Conservation (phyloP, 768 basidiomycete species). For the Xerocomellus chrysenteron region DNA sequence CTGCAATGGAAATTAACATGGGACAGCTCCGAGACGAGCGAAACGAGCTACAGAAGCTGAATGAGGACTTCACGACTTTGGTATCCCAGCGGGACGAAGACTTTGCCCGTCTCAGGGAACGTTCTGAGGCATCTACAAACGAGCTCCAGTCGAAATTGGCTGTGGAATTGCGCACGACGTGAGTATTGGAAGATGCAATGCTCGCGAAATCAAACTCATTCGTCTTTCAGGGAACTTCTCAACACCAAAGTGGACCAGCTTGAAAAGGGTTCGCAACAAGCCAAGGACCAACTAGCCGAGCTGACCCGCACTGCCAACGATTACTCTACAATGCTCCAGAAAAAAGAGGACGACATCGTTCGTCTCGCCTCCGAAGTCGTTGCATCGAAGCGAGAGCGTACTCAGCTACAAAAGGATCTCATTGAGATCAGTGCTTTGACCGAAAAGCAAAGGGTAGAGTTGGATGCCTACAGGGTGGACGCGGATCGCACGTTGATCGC, state of each 20-base stretch:
- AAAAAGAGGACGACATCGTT: conserved; percentile 71
- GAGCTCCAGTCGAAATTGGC: conserved; percentile 73
- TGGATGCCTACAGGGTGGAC: conserved; percentile 57
- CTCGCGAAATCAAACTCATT: not conserved
- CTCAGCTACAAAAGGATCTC: conserved; percentile 55
- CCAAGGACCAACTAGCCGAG: conserved; percentile 76
- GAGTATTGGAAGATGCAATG: conserved; percentile 22
- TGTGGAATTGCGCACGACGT: conserved; percentile 67
- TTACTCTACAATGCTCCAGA: conserved; percentile 70
- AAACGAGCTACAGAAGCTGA: conserved; percentile 60
- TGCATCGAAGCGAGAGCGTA: conserved; percentile 52
- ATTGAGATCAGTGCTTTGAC: conserved; percentile 69
- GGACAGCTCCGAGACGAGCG: conserved; percentile 56
- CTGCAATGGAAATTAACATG: conserved; percentile 57
- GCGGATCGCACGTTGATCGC: conserved; percentile 43
- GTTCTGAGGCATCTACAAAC: conserved; percentile 59
- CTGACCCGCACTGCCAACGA: conserved; percentile 75
- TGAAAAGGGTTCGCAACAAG: conserved; percentile 66
- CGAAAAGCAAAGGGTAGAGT: conserved; percentile 61
- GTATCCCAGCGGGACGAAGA: conserved; percentile 81
- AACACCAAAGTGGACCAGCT: conserved; percentile 58
- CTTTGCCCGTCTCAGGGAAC: conserved; percentile 67
- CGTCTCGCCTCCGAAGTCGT: conserved; percentile 54
- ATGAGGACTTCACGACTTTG: conserved; percentile 68
- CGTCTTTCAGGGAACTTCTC: conserved; percentile 53